These are phyloP conservation scores for Nymphaea thermarum DNA, from an alignment of 164 flowering plant genomes.

Conservation along the genomic window DNA sequence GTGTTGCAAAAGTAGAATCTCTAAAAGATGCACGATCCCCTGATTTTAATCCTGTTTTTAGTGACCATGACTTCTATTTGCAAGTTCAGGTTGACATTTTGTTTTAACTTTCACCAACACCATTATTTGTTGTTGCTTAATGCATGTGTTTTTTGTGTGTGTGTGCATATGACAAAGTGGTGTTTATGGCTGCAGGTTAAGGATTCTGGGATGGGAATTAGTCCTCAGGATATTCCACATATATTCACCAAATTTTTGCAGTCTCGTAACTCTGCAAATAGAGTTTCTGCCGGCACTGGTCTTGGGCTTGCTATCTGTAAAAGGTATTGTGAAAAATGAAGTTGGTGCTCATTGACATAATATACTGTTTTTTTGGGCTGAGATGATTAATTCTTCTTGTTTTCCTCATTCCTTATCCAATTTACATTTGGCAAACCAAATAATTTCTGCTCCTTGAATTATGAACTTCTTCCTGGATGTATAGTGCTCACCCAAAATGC, in stretches of 20 bases:
- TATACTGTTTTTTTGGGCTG: too few relatives aligned
- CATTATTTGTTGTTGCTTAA: too few relatives aligned
- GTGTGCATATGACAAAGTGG: background rate
- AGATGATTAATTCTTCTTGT: too few relatives aligned
- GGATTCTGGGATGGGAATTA: slow-evolving; percentile 73
- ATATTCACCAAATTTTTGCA: slow-evolving; percentile 40
- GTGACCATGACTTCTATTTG: slow-evolving; percentile 66
- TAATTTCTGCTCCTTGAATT: too few relatives aligned
- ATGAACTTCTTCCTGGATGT: too few relatives aligned
- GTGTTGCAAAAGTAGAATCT: slow-evolving; percentile 54
- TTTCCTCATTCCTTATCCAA: too few relatives aligned
- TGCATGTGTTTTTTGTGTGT: background rate
- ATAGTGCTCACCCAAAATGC: background rate
- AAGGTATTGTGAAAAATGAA: slow-evolving; percentile 30
- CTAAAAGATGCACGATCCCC: slow-evolving; percentile 48
- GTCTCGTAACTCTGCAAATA: slow-evolving; percentile 38
- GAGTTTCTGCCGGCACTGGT: slow-evolving; percentile 55
- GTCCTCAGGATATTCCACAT: slow-evolving; percentile 68
- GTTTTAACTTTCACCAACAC: background rate
- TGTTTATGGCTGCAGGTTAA: slow-evolving; percentile 40
- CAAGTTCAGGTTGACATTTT: slow-evolving; percentile 61
- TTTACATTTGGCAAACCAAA: too few relatives aligned
- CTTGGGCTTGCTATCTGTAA: slow-evolving; percentile 93
- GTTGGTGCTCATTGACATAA: too few relatives aligned
- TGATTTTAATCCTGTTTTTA: slow-evolving; percentile 55